Base-by-base conservation (phyloP, 148 eudicot genomes). In the Nepenthes mirabilis region DNA sequence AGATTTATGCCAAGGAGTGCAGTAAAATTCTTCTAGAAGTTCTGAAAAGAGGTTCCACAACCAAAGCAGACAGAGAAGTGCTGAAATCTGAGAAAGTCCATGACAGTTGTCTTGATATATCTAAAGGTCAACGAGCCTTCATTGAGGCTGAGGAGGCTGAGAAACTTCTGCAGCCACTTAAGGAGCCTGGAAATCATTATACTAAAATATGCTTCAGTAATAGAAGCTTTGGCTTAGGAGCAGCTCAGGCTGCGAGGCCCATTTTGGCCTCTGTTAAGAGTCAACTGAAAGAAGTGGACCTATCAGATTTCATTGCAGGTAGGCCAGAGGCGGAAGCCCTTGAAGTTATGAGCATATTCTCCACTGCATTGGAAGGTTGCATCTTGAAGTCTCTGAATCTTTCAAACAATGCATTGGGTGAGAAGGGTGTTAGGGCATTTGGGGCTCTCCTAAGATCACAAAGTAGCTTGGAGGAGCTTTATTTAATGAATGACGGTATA, bases 1-100 rank as follows among this genome's bases (percentile, higher is more conserved):
- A 83, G 56, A 67, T 88, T 47, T 85, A 88, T 75, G 89, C 96
- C 57, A 85, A 85, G 74, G 96, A 88, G 58, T 84, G 88, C 64
- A 88, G 91, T 73, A 78, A 74, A 68, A 84, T 82, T 32, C 80
- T 88, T 64, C 71, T 84, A 9, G 95, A 88, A 49, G 81, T 83
- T 52, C 74, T 88, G 9, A 84, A 82, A 74, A 71, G 73, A 60
- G 95, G 95, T 11, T 84, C 88, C 37, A 60, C 35, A 47, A 55
- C 68, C 14, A 74, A 75, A 64, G 80, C 58, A 12, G 66, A 59
- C 52, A 71, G 36, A 64, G 79, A 72, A 36, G 64, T 61, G 50
- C 55, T 55, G 1, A 36, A 40, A n/a, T 52, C 60, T 14, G 75
- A 71, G 56, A 59, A 65, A 34, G 59, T 58, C 52, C 63, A 59